phyloP scores from a whole-genome alignment of 768 basidiomycete species.

The Lactarius trivialis region DNA sequence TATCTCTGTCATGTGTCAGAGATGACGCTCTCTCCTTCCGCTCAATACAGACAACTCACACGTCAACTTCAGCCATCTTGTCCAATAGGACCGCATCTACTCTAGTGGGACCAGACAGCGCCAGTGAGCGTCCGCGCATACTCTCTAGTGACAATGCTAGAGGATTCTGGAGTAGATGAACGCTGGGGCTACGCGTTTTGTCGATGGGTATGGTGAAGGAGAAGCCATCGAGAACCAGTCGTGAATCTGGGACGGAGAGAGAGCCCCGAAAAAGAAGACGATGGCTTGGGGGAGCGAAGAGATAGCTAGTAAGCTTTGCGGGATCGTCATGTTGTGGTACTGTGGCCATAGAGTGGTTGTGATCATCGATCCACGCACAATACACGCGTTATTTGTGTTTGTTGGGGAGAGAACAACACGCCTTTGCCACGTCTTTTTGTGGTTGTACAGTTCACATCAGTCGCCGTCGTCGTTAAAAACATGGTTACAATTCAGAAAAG shows the following conservation, averaged over 20 bases:
- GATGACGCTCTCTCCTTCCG: neutral
- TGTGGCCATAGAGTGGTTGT: neutral
- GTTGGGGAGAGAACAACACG: neutral
- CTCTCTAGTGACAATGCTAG: slow-evolving; percentile 69
- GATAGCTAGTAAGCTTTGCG: slow-evolving; percentile 24
- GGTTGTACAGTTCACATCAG: neutral
- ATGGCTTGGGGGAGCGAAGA: slow-evolving; percentile 30
- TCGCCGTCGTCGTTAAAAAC: neutral
- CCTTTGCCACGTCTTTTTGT: slow-evolving; percentile 1
- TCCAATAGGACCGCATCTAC: slow-evolving; percentile 56
- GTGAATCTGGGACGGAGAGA: slow-evolving; percentile 65
- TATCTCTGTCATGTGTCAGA: slow-evolving; percentile 42
- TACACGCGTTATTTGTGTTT: slow-evolving; percentile 18
- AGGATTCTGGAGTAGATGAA: slow-evolving; percentile 52
- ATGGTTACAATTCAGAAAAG: neutral
- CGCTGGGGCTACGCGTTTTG: slow-evolving; percentile 14
- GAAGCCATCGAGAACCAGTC: slow-evolving; percentile 64
- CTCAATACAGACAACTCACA: slow-evolving; percentile 35
- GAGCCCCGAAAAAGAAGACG: slow-evolving; percentile 74
- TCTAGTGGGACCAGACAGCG: slow-evolving; percentile 48
- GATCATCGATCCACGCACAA: slow-evolving; percentile 11
- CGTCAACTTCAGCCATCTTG: slow-evolving; percentile 42
- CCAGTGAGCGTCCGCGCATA: slow-evolving; percentile 66
- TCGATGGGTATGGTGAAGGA: slow-evolving; percentile 55
- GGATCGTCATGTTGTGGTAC: slow-evolving; percentile 13